phyloP scores from a whole-genome alignment of 495 filamentous ascomycete species.

The Cercophora samala region DNA sequence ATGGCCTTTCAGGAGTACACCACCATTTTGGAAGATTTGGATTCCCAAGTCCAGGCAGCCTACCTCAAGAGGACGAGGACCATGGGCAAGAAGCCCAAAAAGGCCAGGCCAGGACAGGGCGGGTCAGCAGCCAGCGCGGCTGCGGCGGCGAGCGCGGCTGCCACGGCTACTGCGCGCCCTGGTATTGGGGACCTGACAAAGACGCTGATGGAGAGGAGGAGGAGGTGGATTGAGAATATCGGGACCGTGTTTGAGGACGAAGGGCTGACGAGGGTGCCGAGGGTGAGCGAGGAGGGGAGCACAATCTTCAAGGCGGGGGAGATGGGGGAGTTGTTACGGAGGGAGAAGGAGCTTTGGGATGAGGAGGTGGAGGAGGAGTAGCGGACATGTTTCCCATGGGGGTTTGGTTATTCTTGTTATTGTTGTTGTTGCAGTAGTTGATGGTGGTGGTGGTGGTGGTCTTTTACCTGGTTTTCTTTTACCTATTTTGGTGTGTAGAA shows the following conservation, averaged over 20 bases:
- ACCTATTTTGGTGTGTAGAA: too few species aligned
- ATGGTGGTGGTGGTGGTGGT: neutral
- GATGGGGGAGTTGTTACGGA: slow-evolving; percentile 56
- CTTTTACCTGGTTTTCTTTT: too few species aligned
- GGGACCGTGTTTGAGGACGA: slow-evolving; percentile 81
- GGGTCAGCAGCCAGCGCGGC: slow-evolving; percentile 55
- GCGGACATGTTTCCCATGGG: too few species aligned
- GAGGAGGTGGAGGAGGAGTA: slow-evolving; percentile 58
- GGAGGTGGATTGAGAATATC: slow-evolving; percentile 83
- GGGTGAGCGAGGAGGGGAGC: slow-evolving; percentile 39
- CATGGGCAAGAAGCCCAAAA: slow-evolving; percentile 89
- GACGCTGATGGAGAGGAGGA: slow-evolving; percentile 82
- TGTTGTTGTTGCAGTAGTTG: neutral
- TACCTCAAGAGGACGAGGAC: slow-evolving; percentile 96
- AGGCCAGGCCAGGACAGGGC: slow-evolving; percentile 74
- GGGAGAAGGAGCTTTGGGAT: slow-evolving; percentile 73
- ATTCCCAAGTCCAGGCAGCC: slow-evolving; percentile 89
- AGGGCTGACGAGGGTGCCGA: slow-evolving; percentile 46
- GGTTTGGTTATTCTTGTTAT: neutral
- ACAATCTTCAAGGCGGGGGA: slow-evolving; percentile 60
- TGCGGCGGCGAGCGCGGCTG: slow-evolving; percentile 45
- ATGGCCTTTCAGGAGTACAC: slow-evolving; percentile 95
- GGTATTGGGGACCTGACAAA: slow-evolving; percentile 88
- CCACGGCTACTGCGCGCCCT: slow-evolving; percentile 61
- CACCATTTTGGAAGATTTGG: slow-evolving; percentile 94